Evolutionary conservation across 2,329 filamentous ascomycete genomes (phyloP), one percentile per base, ranked within the genome.

Genomic region (Diplodia seriata): DNA sequence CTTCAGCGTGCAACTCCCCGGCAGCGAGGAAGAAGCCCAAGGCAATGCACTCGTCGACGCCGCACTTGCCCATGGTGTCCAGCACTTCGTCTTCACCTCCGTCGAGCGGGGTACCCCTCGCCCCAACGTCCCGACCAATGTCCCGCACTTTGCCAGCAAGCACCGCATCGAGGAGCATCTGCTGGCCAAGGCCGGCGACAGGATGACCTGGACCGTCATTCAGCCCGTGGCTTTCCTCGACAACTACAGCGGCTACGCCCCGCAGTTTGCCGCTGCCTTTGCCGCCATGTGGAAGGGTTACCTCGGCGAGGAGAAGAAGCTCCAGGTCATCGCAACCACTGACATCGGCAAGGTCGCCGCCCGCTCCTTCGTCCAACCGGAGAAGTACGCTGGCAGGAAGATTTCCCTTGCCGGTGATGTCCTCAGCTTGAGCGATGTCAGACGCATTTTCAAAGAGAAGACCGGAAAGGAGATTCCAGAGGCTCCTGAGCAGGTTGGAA

Each of bases 111-210:
- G 78, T 5, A 76, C 76, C 18, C 62, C 68, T 7, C 80, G 80
- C 0, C 83, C 83, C 70, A 79, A 80, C 2, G 82, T 83, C 55
- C 79, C 83, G 0, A 90, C 88, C 0, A 73, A 81, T 1, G 79
- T 90, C 47, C 85, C 86, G 0, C 87, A 91, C 73, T 90, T 91
- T 73, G 81, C 81, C 68, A 82, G 76, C 72, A 91, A 91, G 74
- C 81, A 86, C 73, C 76, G 82, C 11, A 85, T 90, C 71, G 89
- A 91, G 76, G 77, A 84, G 65, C 81, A 90, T 69, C 83, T 91
- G 11, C 77, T 84, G 47, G 76, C 82, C 23, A 55, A 68, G 38
- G 76, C 59, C 79, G 75, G 75, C 5, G 77, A 75, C 2, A 70
- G 77, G 1, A 86, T 88, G 85, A 76, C 74, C 4, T 90, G 84